Base-by-base conservation (phyloP, 371 early-diverging fungal genomes). In the Zopfochytrium polystomum region DNA sequence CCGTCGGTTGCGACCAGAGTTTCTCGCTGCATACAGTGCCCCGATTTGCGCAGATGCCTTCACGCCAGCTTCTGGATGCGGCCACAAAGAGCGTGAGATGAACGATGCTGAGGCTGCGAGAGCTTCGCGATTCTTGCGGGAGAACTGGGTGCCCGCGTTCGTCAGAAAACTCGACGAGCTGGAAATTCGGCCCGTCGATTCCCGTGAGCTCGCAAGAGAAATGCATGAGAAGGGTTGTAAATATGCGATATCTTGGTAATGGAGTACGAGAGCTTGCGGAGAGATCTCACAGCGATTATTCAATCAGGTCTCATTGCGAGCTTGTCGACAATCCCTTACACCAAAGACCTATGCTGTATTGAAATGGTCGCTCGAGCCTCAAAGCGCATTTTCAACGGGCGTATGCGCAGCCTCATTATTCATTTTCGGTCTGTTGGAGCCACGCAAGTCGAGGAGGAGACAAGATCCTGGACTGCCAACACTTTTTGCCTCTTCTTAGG, bases 241-340 rank as follows among this genome's bases (percentile, higher is more conserved):
- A 81, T 63, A 63, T 80, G 29, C 65, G 81, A 43, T 78, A 81
- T 55, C 58, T 79, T 26, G 76, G 80, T 71, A 67, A 31, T n/a
- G n/a, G n/a, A n/a, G n/a, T n/a, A n/a, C 25, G 23, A n/a, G 4
- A 45, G 43, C 30, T 62, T 23, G 58, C 22, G 25, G 25, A 22
- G 9, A 22, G 11, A 35, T 42, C 25, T 60, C 20, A 5, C n/a
- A 31, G 29, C n/a, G 2, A n/a, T 47, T 47, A 32, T 26, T 44
- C 13, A 31, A n/a, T n/a, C 48, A 78, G 79, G 80, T 23, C 29
- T 66, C 9, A 65, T 81, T 31, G 65, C 68, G 11, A 64, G 59
- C 23, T 26, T 62, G 4, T 78, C 80, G 9, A 72, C 52, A 27
- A 62, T 81, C 33, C 81, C 81, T 27, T 74, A 67, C 45, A 69